Conservation (phyloP, 257 asterid species). For the Solanum bulbocastanum region DNA sequence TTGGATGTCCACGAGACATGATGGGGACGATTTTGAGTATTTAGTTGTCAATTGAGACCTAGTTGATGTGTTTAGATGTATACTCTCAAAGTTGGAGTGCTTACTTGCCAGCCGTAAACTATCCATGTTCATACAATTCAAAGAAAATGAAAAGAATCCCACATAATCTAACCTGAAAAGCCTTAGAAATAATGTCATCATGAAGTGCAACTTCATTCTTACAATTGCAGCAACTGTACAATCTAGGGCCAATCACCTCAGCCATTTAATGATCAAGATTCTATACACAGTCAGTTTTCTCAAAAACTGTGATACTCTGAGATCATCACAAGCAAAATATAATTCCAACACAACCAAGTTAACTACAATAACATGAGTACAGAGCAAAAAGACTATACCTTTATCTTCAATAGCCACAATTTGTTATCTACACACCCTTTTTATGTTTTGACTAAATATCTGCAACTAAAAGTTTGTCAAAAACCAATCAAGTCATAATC, state of each 20-base stretch:
- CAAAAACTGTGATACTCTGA: not conserved
- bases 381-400: not conserved
- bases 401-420: not conserved
- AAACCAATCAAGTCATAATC: not conserved
- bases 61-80: not conserved
- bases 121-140: not conserved
- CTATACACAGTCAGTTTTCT: not conserved
- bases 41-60: not conserved
- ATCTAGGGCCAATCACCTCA: constrained; percentile 68
- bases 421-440: not conserved
- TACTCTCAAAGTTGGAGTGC: not conserved
- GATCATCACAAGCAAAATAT: not conserved
- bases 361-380: not conserved
- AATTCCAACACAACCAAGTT: not conserved
- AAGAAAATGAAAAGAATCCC: not conserved
- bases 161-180: constrained; percentile 25
- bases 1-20: not conserved
- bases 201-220: constrained; percentile 67
- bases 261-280: constrained; percentile 28
- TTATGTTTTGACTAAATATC: not conserved
- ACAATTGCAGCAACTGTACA: constrained; percentile 82
- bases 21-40: not conserved
- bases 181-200: constrained; percentile 32
- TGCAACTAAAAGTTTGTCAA: not conserved
- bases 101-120: not conserved